These are phyloP conservation scores for Pochonia chlamydosporia DNA, from an alignment of 2,329 filamentous ascomycete species.

Conservation along the genomic window DNA sequence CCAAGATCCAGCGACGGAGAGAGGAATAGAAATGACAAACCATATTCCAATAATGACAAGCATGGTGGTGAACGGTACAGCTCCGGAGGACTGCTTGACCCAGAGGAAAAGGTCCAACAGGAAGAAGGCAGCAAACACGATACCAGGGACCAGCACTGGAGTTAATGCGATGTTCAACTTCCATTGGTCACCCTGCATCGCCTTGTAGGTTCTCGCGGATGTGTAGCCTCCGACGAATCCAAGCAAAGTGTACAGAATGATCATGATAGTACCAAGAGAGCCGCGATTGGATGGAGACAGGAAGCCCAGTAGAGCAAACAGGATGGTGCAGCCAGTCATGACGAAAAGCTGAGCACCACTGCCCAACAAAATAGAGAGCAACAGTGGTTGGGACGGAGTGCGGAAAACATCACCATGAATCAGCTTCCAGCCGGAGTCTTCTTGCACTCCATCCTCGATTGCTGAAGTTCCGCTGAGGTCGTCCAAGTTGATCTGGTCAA, in stretches of 20 bases:
- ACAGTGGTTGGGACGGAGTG: conserved; percentile 71
- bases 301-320: conserved; percentile 89
- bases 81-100: conserved; percentile 86
- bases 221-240: conserved; percentile 89
- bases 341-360: conserved; percentile 96
- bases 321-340: conserved; percentile 93
- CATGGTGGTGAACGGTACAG: conserved; percentile 96
- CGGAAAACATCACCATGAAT: conserved; percentile 98
- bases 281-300: conserved; percentile 93
- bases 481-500: conserved; percentile 86
- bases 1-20: conserved; percentile 89
- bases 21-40: conserved; percentile 92
- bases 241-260: conserved; percentile 88
- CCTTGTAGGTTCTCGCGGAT: conserved; percentile 88
- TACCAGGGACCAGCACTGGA: conserved; percentile 74
- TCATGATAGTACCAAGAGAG: conserved; percentile 86
- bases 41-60: conserved; percentile 87
- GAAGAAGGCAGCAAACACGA: conserved; percentile 88
- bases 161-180: conserved; percentile 89
- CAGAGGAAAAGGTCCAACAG: conserved; percentile 93
- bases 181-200: conserved; percentile 87
- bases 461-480: conserved; percentile 76
- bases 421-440: conserved; percentile 97
- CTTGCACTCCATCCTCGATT: conserved; percentile 87
- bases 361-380: conserved; percentile 82